Percentiles rank a stretch among this genome's conserved stretches.
Conservation (phyloP, 1,139 yeast species). For the Entelexis paramagnoliae region DNA sequence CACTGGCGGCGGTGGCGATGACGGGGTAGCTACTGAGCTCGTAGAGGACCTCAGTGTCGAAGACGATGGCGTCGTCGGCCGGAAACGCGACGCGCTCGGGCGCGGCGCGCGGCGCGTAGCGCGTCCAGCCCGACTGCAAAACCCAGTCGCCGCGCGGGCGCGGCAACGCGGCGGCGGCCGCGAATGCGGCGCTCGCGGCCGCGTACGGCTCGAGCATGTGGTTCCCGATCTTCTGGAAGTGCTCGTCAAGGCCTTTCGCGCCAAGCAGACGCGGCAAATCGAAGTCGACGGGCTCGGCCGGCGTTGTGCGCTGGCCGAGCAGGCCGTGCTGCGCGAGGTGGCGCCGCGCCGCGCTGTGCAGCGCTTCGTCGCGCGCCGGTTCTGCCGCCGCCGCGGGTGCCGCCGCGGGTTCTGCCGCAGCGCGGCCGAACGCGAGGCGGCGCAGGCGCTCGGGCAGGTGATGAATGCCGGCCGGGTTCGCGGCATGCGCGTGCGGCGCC, state of each 20-base stretch:
- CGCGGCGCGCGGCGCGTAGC: slow-evolving; percentile 44
- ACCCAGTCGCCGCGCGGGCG: slow-evolving; percentile 33
- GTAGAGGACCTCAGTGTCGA: slow-evolving; percentile 85
- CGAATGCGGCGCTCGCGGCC: slow-evolving; percentile 10
- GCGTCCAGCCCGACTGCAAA: slow-evolving; percentile 68
- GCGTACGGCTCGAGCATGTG: slow-evolving; percentile 51
- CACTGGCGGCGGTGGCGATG: slow-evolving; percentile 71
- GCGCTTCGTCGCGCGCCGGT: slow-evolving; percentile 24
- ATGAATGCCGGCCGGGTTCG: slow-evolving; percentile 22
- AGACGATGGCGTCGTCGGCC: slow-evolving; percentile 54
- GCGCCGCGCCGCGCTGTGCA: slow-evolving; percentile 48
- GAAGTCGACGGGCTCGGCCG: slow-evolving; percentile 51
- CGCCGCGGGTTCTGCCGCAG: no score
- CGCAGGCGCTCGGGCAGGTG: slow-evolving; percentile 25
- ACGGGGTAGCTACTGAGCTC: slow-evolving; percentile 64
- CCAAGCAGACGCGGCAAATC: slow-evolving; percentile 65
- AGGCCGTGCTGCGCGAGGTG: slow-evolving; percentile 57
- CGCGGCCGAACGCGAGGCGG: slow-evolving; percentile 26
- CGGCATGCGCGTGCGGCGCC: not conserved
- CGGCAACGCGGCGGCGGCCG: not conserved
- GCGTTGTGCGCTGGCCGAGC: slow-evolving; percentile 69
- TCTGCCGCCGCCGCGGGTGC: no score
- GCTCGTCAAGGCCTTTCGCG: slow-evolving; percentile 55
- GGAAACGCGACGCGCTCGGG: slow-evolving; percentile 64
- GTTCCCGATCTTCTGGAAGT: slow-evolving; percentile 63